Percentiles rank a stretch among this genome's conserved stretches.
Evolutionary conservation across 176 grass and related monocot genomes (phyloP).

Genomic region (Oropetium thomaeum): DNA sequence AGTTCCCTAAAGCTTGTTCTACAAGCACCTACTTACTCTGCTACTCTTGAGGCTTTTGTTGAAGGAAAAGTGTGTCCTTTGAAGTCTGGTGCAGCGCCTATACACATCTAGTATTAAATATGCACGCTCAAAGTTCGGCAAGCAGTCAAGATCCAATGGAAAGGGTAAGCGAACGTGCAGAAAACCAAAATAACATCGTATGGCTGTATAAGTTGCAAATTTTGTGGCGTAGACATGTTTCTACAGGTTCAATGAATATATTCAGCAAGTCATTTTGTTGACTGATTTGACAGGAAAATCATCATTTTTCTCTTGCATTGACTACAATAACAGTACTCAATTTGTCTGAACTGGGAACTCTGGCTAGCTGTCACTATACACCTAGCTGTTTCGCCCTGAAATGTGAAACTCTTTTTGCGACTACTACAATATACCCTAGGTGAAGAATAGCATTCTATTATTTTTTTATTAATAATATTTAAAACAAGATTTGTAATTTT

Average conservation of each 20-base stretch:
- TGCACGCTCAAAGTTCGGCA: slow-evolving; percentile 38
- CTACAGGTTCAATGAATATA: slow-evolving; percentile 36
- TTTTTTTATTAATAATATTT: too few species aligned
- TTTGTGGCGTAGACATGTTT: neutral
- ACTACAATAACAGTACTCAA: too few species aligned
- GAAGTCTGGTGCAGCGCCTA: neutral
- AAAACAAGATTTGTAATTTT: too few species aligned
- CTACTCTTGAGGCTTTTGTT: neutral
- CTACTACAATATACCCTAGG: too few species aligned
- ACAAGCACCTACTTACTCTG: neutral
- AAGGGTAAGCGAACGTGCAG: slow-evolving; percentile 20
- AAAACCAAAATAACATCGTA: neutral
- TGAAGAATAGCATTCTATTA: too few species aligned
- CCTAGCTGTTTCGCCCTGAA: too few species aligned
- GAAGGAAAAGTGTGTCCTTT: neutral
- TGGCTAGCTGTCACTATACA: too few species aligned
- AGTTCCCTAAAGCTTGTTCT: neutral
- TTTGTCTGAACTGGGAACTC: too few species aligned
- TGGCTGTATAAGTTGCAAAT: neutral
- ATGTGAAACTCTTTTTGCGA: too few species aligned
- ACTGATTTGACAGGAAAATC: slow-evolving; percentile 9
- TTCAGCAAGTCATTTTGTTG: slow-evolving; percentile 21
- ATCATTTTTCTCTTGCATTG: slow-evolving; percentile 9
- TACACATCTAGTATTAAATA: neutral
- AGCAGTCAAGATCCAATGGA: slow-evolving; percentile 29